Conservation (phyloP, 1,284 basidiomycete genomes). For the Anthracocystis panici-leucophaei region DNA sequence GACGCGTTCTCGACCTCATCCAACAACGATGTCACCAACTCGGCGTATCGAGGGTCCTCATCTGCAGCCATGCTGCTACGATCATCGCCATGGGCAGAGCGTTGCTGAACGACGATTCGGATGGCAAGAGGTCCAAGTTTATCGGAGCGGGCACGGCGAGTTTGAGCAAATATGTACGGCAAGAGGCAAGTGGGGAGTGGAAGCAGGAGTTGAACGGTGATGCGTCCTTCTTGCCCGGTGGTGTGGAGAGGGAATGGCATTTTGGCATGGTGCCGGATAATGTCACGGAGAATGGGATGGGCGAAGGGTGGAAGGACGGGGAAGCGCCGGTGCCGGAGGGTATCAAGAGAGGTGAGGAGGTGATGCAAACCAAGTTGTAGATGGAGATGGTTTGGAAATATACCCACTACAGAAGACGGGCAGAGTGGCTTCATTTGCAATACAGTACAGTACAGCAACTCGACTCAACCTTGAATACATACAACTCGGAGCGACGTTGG, state of each 20-base stretch:
- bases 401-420: neutral
- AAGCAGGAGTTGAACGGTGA: slow-evolving; percentile 57
- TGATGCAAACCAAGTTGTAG: slow-evolving; percentile 37
- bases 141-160: slow-evolving; percentile 62
- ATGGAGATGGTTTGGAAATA: neutral
- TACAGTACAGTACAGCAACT: neutral
- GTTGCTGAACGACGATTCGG: slow-evolving; percentile 73
- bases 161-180: slow-evolving; percentile 57
- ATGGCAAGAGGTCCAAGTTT: slow-evolving; percentile 67
- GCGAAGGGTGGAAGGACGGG: slow-evolving; percentile 49
- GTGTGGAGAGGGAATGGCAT: slow-evolving; percentile 81
- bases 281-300: slow-evolving; percentile 60
- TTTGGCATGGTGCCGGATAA: slow-evolving; percentile 56
- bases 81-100: slow-evolving; percentile 78
- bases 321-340: slow-evolving; percentile 12
- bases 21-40: slow-evolving; percentile 42
- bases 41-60: slow-evolving; percentile 74
- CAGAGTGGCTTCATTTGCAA: neutral
- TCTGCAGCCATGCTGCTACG: slow-evolving; percentile 84
- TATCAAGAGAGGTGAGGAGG: neutral
- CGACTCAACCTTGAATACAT: neutral
- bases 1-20: slow-evolving; percentile 72
- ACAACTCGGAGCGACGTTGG: neutral
- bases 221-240: slow-evolving; percentile 71
- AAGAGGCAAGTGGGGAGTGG: slow-evolving; percentile 26